Conservation (phyloP, 2,329 filamentous ascomycete genomes). For the Colletotrichum navitas region DNA sequence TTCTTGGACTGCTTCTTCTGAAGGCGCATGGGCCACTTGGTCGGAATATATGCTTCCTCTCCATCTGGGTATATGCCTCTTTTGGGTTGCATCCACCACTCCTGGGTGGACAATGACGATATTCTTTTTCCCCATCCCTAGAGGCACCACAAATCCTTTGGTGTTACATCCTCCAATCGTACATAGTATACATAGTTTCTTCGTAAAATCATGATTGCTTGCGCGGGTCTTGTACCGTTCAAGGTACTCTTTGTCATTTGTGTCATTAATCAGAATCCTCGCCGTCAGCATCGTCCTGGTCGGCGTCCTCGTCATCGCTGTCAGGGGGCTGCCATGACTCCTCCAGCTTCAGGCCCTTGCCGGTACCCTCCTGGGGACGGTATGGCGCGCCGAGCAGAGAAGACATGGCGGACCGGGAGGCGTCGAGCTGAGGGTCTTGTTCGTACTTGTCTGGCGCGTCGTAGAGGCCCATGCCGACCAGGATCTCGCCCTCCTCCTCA, state of each 20-base stretch:
- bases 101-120: background rate
- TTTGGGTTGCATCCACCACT: background rate
- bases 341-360: slow-evolving; percentile 84
- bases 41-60: slow-evolving; percentile 2
- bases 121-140: background rate
- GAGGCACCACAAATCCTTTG: background rate
- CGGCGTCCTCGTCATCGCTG: slow-evolving; percentile 67
- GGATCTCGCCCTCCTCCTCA: slow-evolving; percentile 75
- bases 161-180: slow-evolving; percentile 29
- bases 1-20: background rate
- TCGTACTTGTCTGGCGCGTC: slow-evolving; percentile 73
- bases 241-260: background rate
- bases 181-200: slow-evolving; percentile 37
- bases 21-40: background rate
- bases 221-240: slow-evolving; percentile 13
- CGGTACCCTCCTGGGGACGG: slow-evolving; percentile 61
- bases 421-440: slow-evolving; percentile 63
- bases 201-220: slow-evolving; percentile 32
- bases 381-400: slow-evolving; percentile 66
- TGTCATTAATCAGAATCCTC: slow-evolving; percentile 45
- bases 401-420: slow-evolving; percentile 67
- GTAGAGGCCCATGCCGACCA: slow-evolving; percentile 87
- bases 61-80: slow-evolving; percentile 4
- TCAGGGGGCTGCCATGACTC: slow-evolving; percentile 82
- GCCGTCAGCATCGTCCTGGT: slow-evolving; percentile 54